Evolutionary conservation across 2,329 filamentous ascomycete genomes (phyloP).

Genomic region (Acrodontium crateriforme): DNA sequence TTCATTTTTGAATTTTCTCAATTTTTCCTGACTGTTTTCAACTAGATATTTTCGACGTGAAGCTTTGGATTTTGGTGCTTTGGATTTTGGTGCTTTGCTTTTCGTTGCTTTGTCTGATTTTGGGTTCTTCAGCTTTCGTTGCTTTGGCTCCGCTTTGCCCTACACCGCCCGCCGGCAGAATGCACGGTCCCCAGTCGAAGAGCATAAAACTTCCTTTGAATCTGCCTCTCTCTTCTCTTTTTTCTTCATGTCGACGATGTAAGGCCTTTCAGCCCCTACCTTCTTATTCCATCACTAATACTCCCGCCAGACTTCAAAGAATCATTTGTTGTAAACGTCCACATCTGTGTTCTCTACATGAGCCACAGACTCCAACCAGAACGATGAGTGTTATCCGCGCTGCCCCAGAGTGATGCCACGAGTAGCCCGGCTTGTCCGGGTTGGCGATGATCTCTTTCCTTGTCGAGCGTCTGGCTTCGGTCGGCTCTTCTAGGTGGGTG

Average conservation of each 20-base stretch:
- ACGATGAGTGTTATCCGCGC: constrained; percentile 22
- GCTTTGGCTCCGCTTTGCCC: no score
- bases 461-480: constrained; percentile 20
- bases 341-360: constrained; percentile 9
- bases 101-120: no score
- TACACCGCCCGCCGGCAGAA: no score
- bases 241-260: constrained; percentile 1
- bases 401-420: constrained; percentile 23
- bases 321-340: constrained; percentile 9
- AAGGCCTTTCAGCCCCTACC: neutral
- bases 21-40: no score
- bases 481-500: constrained; percentile 19
- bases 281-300: neutral
- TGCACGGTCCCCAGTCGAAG: no score
- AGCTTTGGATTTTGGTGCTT: no score
- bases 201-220: no score
- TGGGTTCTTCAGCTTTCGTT: no score
- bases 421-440: constrained; percentile 7
- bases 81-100: no score
- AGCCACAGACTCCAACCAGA: constrained; percentile 20
- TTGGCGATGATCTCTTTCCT: constrained; percentile 23
- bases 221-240: no score
- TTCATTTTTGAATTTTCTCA: no score
- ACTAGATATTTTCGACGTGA: no score
- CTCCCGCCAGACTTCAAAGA: constrained; percentile 6